Percentiles rank a stretch among this genome's conserved stretches.
These are phyloP conservation scores for Boletus semigastroideus DNA, from an alignment of 1,284 basidiomycete genomes.

Conservation along the genomic window DNA sequence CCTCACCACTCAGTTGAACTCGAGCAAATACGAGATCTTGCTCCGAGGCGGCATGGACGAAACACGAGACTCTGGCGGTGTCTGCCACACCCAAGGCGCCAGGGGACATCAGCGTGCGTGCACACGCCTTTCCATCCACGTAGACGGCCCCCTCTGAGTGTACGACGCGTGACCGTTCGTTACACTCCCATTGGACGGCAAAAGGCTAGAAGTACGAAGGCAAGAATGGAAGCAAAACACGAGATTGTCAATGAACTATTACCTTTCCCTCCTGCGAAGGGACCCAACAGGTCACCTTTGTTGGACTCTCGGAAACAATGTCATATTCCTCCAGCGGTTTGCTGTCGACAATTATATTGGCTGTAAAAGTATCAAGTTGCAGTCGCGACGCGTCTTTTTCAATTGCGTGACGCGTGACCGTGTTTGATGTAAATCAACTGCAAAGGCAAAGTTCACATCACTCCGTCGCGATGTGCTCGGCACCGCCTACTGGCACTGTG, in stretches of 20 bases:
- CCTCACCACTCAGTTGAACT: slow-evolving; percentile 15
- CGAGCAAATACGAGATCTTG: slow-evolving; percentile 18
- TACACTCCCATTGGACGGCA: slow-evolving; percentile 10
- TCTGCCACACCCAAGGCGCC: not conserved
- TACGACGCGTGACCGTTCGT: not conserved
- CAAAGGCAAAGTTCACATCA: too few species aligned
- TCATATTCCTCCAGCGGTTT: slow-evolving; percentile 16
- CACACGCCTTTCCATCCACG: slow-evolving; percentile 3
- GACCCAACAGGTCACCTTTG: slow-evolving; percentile 19
- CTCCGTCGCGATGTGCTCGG: too few species aligned
- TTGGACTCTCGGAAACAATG: not conserved
- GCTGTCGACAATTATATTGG: slow-evolving; percentile 13
- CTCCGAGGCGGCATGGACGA: not conserved
- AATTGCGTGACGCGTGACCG: not conserved
- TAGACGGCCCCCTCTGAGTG: not conserved
- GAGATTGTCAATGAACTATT: not conserved
- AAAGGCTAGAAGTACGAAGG: slow-evolving; percentile 8
- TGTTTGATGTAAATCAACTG: too few species aligned
- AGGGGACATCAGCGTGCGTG: rapidly evolving
- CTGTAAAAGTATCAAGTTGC: slow-evolving; percentile 14
- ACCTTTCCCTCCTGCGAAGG: slow-evolving; percentile 22
- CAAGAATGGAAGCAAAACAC: not conserved
- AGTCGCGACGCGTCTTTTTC: not conserved
- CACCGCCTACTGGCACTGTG: too few species aligned
- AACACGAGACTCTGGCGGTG: not conserved